Base-by-base conservation (phyloP, 108 stramenopile genomes). In the Pseudonitzschia pungens region DNA sequence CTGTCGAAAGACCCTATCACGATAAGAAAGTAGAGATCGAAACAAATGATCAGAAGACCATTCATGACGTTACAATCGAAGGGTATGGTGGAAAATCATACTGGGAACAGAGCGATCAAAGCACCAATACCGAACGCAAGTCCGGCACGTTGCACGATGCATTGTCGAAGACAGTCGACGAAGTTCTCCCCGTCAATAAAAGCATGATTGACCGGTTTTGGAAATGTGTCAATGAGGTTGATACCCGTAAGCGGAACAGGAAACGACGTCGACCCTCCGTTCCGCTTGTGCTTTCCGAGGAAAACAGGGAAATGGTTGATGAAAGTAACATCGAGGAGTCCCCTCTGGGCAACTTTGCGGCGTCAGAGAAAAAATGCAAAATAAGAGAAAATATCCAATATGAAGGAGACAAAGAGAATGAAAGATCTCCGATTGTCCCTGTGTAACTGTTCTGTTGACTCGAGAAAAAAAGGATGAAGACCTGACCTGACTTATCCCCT, bases 31-130 rank as follows among this genome's bases (percentile, higher is more conserved):
- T 24, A 26, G 54, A 55, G 26, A 55, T 55, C 54, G 24, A 26
- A 55, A 24, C 54, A 10, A 55, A 55, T 6, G 54, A 55, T 20
- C 9, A 55, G 26, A 24, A 24, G 26, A 26, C 10, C 24, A 10
- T 24, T 24, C 26, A 55, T 22, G 54, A 55, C 22, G 54, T 55
- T 26, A 26, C 54, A 12, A 55, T 55, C 21, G 54, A 55, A 20
- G 54, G 54, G 9, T 55, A 24, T 24, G 54, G 54, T 55, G 54
- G 54, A 26, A 55, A 55, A 26, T 55, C 54, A 20, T 55, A 55
- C 22, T 55, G 54, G 54, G 54, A 55, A 10, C 21, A 55, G 10
- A 55, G 21, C 24, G 10, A 26, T 55, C 1, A 12, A 1, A 24
- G n/a, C 24, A 20, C 54, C 9, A 55, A 22, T 1, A 55, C 9